Conservation (phyloP, 129 eudicot genomes). For the Helianthus tuberosus region DNA sequence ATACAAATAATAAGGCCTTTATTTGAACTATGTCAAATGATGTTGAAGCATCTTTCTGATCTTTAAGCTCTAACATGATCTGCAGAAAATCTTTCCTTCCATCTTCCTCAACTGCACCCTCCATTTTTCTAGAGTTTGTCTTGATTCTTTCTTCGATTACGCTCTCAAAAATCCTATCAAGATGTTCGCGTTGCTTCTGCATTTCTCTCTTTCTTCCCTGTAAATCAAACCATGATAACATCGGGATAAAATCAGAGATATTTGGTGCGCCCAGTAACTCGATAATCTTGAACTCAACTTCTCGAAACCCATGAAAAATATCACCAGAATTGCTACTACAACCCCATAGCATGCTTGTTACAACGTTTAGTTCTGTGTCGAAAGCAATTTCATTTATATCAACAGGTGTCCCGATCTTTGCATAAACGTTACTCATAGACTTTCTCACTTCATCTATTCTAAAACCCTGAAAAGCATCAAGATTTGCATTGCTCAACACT, state of each 20-base stretch:
- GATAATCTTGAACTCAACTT: slow-evolving; percentile 38
- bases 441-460: slow-evolving; percentile 27
- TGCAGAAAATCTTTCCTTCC: slow-evolving; percentile 43
- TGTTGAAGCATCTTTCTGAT: slow-evolving; percentile 13
- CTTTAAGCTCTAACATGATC: slow-evolving; percentile 33
- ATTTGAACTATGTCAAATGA: slow-evolving; percentile 25
- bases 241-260: slow-evolving; percentile 46
- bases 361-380: slow-evolving; percentile 30
- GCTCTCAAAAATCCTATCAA: slow-evolving; percentile 30
- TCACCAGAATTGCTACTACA: slow-evolving; percentile 9
- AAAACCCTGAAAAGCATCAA: slow-evolving; percentile 6
- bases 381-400: slow-evolving; percentile 23
- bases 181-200: slow-evolving; percentile 31
- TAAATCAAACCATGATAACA: slow-evolving; percentile 37
- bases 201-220: slow-evolving; percentile 42
- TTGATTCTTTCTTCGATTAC: slow-evolving; percentile 31
- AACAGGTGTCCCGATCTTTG: slow-evolving; percentile 9
- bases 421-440: neutral
- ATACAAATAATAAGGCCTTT: slow-evolving; percentile 36
- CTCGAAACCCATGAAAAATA: slow-evolving; percentile 26
- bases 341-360: slow-evolving; percentile 45
- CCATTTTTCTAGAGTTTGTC: neutral
- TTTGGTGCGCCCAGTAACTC: slow-evolving; percentile 37
- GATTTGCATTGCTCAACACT: slow-evolving; percentile 37
- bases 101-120: slow-evolving; percentile 1